Evolutionary conservation across 345 rosid species (phyloP).

Genomic region (Streptanthus diversifolius): DNA sequence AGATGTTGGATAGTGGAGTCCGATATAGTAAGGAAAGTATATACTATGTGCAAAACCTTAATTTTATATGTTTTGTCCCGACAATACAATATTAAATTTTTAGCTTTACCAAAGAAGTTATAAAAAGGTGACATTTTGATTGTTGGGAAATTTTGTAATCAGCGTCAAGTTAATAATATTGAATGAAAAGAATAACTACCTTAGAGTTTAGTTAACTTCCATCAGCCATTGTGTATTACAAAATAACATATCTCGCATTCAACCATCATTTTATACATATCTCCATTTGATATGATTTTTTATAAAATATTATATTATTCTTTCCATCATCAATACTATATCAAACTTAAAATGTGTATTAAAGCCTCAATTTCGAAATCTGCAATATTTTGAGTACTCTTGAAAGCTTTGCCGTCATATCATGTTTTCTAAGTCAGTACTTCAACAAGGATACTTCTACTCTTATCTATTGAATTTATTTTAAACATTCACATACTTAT

Average conservation of each 20-base stretch:
- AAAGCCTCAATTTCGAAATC: background rate
- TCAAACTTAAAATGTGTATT: background rate
- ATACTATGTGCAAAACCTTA: slow-evolving; percentile 19
- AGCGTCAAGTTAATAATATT: slow-evolving; percentile 9
- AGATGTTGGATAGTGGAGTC: slow-evolving; percentile 31
- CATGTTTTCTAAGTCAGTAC: background rate
- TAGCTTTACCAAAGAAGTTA: slow-evolving; percentile 25
- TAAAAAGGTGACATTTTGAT: slow-evolving; percentile 17
- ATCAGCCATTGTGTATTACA: no score
- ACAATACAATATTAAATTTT: background rate
- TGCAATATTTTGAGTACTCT: background rate
- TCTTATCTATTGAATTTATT: background rate
- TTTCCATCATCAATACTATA: background rate
- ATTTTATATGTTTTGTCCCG: slow-evolving; percentile 18
- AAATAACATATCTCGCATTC: no score
- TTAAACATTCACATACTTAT: no score
- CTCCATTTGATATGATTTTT: background rate
- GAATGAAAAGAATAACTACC: slow-evolving; percentile 19
- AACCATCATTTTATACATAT: background rate
- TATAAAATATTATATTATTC: background rate
- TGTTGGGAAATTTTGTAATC: slow-evolving; percentile 18
- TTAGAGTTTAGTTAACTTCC: no score
- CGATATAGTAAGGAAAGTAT: slow-evolving; percentile 28
- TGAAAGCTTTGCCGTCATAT: background rate
- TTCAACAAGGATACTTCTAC: background rate